Evolutionary conservation across 2,329 filamentous ascomycete genomes (phyloP), one percentile per base, ranked within the genome.

Genomic region (Chrysosphaeria jannelii): DNA sequence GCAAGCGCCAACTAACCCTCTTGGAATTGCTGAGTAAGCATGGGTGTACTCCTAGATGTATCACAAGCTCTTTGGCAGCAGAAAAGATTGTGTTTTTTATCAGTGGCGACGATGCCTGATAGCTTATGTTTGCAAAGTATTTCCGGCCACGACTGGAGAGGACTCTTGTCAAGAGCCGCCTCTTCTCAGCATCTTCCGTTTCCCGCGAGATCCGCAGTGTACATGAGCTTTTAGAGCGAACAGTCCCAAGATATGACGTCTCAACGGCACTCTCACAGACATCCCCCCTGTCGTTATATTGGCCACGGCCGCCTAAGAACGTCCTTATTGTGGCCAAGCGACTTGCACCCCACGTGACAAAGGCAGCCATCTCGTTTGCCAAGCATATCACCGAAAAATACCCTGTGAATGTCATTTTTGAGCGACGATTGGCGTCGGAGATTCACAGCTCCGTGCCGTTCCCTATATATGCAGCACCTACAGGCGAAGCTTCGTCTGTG

Each of bases 381-480:
- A 68, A 59, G 34, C 71, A 93, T 42, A 58, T 91, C 28, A 60
- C 65, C 33, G 53, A 51, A 30, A 74, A 75, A 28, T 91, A 93
- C 41, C 68, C 76, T 1, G 60, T 79, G 30, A 70, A 75, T 35
- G 53, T 93, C 23, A 60, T 93, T 8, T 65, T 93, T 33, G 85
- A 93, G 43, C 64, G 58, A 3, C 53, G 63, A 23, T 62, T 78
- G 10, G 78, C 81, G 3, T 40, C 55, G 5, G 54, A 66, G 28
- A 48, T 91, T 15, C 72, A 88, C 39, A 50, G 61, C 4, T 48
- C 50, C 2, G 50, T 93, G 5, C 43, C 61, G 4, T 78, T 78
- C 31, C 71, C 78, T 5, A 55, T 88, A 19, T 79, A 75, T 38
- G n/a, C n/a, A n/a, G n/a, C n/a, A n/a, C n/a, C n/a, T n/a, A 53